phyloP scores from a whole-genome alignment of 345 rosid genomes.

The Eutrema heterophyllum region DNA sequence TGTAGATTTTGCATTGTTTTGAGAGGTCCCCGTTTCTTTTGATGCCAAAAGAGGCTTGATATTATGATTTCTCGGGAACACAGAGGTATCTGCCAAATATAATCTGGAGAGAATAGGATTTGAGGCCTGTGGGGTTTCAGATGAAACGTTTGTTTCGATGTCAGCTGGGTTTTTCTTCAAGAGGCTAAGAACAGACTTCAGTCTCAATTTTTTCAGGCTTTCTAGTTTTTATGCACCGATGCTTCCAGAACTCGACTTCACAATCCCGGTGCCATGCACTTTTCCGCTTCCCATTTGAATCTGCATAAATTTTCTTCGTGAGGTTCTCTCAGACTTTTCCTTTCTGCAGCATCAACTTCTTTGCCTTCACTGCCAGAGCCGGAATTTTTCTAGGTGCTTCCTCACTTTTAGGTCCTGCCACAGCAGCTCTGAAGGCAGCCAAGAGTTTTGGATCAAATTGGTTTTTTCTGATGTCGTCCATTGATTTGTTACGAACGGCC shows the following conservation, averaged over 20 bases:
- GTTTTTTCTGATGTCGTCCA: conserved; percentile 54
- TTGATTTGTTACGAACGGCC: conserved; percentile 65
- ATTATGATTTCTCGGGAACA: conserved; percentile 83
- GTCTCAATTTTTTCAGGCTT: conserved; percentile 94
- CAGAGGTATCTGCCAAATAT: conserved; percentile 95
- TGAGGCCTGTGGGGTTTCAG: conserved; percentile 41
- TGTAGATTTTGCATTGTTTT: conserved; percentile 33
- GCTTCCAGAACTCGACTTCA: conserved; percentile 98
- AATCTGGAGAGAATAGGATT: conserved; percentile 86
- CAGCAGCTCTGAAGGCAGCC: conserved; percentile 84
- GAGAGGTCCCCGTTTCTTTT: conserved; percentile 36
- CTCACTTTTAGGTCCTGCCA: conserved; percentile 62
- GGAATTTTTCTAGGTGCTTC: conserved; percentile 51
- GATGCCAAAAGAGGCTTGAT: conserved; percentile 68
- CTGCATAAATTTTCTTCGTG: conserved; percentile 86
- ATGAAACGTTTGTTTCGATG: conserved; percentile 28
- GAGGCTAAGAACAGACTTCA: conserved; percentile 80
- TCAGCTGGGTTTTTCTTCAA: conserved; percentile 54
- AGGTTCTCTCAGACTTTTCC: conserved; percentile 96
- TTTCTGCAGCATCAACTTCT: conserved; percentile 80
- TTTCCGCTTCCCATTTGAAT: conserved; percentile 76
- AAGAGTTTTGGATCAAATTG: conserved; percentile 89
- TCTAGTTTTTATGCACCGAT: conserved; percentile 68
- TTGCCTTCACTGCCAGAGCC: conserved; percentile 64
- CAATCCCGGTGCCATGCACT: conserved; percentile 97